Conservation (phyloP, 2,329 filamentous ascomycete species). For the Corynespora cassiicola region DNA sequence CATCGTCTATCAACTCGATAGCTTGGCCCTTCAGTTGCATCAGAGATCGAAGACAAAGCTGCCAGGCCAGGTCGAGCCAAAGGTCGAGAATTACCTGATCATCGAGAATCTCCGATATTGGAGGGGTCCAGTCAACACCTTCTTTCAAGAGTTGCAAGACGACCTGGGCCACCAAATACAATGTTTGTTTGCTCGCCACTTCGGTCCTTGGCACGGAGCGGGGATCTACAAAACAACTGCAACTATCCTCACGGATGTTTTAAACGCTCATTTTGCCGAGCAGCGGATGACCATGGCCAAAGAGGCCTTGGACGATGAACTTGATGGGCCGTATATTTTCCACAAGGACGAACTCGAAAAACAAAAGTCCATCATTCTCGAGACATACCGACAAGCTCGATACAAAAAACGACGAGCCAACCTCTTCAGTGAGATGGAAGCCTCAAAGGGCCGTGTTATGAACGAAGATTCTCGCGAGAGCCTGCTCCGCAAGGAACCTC, state of each 20-base stretch:
- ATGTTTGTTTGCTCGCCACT: conserved; percentile 31
- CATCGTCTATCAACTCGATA: conserved; percentile 35
- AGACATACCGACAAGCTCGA: conserved; percentile 32
- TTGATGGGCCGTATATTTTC: conserved; percentile 43
- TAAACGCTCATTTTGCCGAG: conserved; percentile 31
- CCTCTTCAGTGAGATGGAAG: conserved; percentile 26
- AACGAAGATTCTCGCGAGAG: too few relatives aligned
- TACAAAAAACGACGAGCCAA: too few relatives aligned
- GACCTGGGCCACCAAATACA: conserved; percentile 22
- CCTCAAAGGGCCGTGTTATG: conserved; percentile 16
- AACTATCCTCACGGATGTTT: conserved; percentile 30
- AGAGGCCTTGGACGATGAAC: conserved; percentile 39
- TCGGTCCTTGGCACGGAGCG: conserved; percentile 35
- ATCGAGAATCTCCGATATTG: conserved; percentile 34
- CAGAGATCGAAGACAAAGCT: conserved; percentile 35
- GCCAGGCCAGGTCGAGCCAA: conserved; percentile 42
- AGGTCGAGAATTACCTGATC: conserved; percentile 41
- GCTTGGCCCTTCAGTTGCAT: conserved; percentile 31
- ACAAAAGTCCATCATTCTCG: conserved; percentile 21
- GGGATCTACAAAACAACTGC: conserved; percentile 31
- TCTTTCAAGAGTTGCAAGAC: conserved; percentile 29
- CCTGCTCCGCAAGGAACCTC: conserved; percentile 29
- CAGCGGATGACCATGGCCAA: conserved; percentile 27
- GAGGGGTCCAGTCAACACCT: conserved; percentile 26
- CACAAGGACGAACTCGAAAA: conserved; percentile 24